phyloP scores from a whole-genome alignment of 306 rosid species.

The Medicago arabica region DNA sequence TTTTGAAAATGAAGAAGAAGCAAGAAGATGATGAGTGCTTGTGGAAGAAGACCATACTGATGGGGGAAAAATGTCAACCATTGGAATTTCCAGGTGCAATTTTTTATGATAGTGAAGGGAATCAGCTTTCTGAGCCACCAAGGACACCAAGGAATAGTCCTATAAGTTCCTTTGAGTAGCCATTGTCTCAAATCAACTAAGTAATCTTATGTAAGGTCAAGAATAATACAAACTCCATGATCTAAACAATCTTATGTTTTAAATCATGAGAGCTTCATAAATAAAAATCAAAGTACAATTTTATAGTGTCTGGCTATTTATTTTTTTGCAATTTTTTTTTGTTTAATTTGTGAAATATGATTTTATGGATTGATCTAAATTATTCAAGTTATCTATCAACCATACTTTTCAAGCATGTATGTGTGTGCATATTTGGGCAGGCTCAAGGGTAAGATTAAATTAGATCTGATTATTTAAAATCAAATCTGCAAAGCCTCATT shows the following conservation, averaged over 20 bases:
- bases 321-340: neutral
- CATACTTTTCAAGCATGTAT: neutral
- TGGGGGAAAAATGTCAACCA: constrained; percentile 61
- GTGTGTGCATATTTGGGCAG: neutral
- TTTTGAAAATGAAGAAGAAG: constrained; percentile 21
- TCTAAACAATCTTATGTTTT: neutral
- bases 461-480: too few species aligned
- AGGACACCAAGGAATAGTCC: constrained; percentile 46
- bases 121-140: constrained; percentile 46
- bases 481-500: too few species aligned
- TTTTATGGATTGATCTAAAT: neutral
- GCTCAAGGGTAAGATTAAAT: neutral
- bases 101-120: constrained; percentile 51
- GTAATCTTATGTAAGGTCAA: neutral
- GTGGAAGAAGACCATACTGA: constrained; percentile 55
- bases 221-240: neutral
- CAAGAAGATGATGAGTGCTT: constrained; percentile 43
- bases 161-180: neutral
- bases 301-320: neutral
- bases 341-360: neutral
- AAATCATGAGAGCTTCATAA: neutral
- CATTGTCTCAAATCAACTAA: neutral
- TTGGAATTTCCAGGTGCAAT: constrained; percentile 53
- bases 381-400: neutral
- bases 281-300: neutral